phyloP scores from a whole-genome alignment of 495 filamentous ascomycete species.

The Penicillium paradoxum region DNA sequence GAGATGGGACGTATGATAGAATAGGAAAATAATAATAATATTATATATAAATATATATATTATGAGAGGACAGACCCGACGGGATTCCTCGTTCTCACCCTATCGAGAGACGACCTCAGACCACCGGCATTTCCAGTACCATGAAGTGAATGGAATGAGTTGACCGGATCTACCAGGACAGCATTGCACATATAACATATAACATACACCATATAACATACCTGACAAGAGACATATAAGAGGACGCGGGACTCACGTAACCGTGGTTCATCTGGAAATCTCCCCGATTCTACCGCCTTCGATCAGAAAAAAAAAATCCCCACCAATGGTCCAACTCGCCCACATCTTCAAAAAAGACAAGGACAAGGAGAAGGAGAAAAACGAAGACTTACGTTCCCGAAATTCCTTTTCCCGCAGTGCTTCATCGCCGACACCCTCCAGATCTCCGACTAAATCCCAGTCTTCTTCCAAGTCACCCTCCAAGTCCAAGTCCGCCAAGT shows the following conservation, averaged over 20 bases:
- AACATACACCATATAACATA: too few species aligned
- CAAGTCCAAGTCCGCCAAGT: slow-evolving; percentile 27
- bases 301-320: slow-evolving; percentile 29
- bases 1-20: slow-evolving; percentile 1
- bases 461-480: slow-evolving; percentile 21
- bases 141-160: too few species aligned
- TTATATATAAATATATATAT: slow-evolving; percentile 6
- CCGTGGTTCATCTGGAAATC: slow-evolving; percentile 23
- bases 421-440: slow-evolving; percentile 11
- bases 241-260: too few species aligned
- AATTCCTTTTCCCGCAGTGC: slow-evolving; percentile 22
- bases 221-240: too few species aligned
- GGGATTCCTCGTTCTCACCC: neutral
- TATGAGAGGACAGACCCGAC: neutral
- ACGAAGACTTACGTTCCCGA: slow-evolving; percentile 12
- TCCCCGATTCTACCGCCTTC: slow-evolving; percentile 48
- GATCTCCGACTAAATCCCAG: slow-evolving; percentile 10
- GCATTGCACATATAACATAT: neutral
- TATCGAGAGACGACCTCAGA: neutral
- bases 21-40: neutral
- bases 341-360: slow-evolving; percentile 39
- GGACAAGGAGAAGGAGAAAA: slow-evolving; percentile 25
- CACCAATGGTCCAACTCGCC: slow-evolving; percentile 32
- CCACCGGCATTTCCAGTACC: neutral
- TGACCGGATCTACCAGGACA: too few species aligned